Conservation (phyloP, 257 asterid species). For the Capsicum pubescens region DNA sequence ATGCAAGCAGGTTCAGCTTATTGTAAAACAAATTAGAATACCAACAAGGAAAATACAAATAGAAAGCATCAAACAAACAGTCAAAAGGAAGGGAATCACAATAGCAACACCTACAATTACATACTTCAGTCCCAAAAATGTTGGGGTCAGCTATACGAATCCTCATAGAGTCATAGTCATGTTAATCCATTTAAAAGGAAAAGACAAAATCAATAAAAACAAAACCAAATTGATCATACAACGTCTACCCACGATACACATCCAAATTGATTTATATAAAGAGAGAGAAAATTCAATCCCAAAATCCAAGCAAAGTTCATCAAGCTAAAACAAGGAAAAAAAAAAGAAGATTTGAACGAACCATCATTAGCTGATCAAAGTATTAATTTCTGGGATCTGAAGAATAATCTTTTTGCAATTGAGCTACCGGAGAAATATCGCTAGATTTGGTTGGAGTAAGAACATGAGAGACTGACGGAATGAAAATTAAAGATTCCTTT, state of each 20-base stretch:
- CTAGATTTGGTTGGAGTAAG: not conserved
- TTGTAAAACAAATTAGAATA: conserved; percentile 16
- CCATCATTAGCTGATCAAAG: not conserved
- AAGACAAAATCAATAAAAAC: no score
- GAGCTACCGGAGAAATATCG: not conserved
- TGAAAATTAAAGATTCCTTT: not conserved
- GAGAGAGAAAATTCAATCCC: not conserved
- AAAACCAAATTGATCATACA: not conserved
- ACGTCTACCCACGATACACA: not conserved
- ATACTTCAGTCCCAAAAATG: not conserved
- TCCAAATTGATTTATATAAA: not conserved
- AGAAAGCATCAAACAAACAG: not conserved
- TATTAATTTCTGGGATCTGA: not conserved
- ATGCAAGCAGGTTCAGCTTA: not conserved
- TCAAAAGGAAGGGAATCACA: not conserved
- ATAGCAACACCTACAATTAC: not conserved
- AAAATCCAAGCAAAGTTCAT: not conserved
- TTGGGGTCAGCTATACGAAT: no score
- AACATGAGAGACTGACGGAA: not conserved
- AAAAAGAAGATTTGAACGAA: not conserved
- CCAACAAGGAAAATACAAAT: conserved; percentile 24
- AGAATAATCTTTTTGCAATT: not conserved
- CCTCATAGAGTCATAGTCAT: no score
- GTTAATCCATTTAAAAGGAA: no score
- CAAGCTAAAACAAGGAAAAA: not conserved